phyloP scores from a whole-genome alignment of 768 basidiomycete genomes.

The Royoungia palumana region DNA sequence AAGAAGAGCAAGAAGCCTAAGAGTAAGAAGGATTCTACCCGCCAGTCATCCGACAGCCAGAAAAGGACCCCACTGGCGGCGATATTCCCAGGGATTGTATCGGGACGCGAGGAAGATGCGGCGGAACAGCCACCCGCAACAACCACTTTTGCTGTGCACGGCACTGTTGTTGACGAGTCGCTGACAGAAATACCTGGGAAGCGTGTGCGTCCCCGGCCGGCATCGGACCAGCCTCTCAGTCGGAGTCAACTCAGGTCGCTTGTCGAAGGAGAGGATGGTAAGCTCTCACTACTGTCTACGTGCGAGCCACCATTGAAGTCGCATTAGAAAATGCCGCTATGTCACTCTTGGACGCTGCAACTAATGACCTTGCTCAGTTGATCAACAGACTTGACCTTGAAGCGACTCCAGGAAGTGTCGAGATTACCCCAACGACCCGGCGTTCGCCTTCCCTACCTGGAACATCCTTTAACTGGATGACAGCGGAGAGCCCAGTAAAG shows the following conservation, averaged over 20 bases:
- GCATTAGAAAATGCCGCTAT: constrained; percentile 47
- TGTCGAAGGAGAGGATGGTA: constrained; percentile 47
- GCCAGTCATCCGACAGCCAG: constrained; percentile 47
- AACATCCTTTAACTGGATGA: constrained; percentile 25
- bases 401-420: constrained; percentile 63
- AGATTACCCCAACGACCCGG: constrained; percentile 41
- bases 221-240: constrained; percentile 61
- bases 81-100: constrained; percentile 50
- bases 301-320: background rate
- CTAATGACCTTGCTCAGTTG: constrained; percentile 72
- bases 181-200: constrained; percentile 33
- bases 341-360: constrained; percentile 74
- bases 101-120: constrained; percentile 17
- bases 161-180: constrained; percentile 44
- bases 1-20: constrained; percentile 29
- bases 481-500: constrained; percentile 38
- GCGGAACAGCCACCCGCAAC: background rate
- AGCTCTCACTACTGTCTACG: background rate
- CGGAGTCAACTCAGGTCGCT: constrained; percentile 47
- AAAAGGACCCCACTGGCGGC: constrained; percentile 52
- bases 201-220: constrained; percentile 50
- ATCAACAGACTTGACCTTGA: constrained; percentile 81
- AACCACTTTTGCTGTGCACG: constrained; percentile 44
- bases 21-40: constrained; percentile 35
- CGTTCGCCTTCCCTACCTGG: constrained; percentile 19